Percentiles rank a stretch among this genome's conserved stretches.
phyloP scores from a whole-genome alignment of 129 eudicot species.

The Helianthus annuus region DNA sequence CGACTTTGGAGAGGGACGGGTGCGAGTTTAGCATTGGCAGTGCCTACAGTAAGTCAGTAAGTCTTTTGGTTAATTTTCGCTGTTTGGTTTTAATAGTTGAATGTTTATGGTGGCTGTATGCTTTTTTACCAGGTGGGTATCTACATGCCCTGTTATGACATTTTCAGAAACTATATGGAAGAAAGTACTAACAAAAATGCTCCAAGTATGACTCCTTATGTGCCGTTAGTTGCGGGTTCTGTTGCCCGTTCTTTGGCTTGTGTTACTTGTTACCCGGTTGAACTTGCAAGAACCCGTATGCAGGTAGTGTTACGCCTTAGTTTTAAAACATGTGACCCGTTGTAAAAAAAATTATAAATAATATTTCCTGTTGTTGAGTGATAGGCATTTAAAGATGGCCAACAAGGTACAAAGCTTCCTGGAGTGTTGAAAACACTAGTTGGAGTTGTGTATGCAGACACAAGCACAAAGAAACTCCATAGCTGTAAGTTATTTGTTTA shows the following conservation, averaged over 20 bases:
- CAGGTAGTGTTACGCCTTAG: slow-evolving; percentile 48
- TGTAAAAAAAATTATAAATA: background rate
- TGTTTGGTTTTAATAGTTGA: background rate
- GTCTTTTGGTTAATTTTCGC: slow-evolving; percentile 20
- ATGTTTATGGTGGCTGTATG: background rate
- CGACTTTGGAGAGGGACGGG: slow-evolving; percentile 91
- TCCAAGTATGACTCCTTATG: slow-evolving; percentile 61
- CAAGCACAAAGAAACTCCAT: slow-evolving; percentile 39
- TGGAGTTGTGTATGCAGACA: slow-evolving; percentile 51
- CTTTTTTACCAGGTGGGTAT: slow-evolving; percentile 71
- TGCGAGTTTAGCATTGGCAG: slow-evolving; percentile 87
- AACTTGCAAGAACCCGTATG: slow-evolving; percentile 97
- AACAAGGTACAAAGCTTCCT: slow-evolving; percentile 60
- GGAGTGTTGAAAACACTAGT: slow-evolving; percentile 74
- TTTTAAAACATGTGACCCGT: background rate
- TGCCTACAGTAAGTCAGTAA: slow-evolving; percentile 86
- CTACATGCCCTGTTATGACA: slow-evolving; percentile 85
- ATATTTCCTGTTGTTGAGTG: background rate
- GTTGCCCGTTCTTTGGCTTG: slow-evolving; percentile 86
- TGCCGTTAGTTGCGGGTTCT: slow-evolving; percentile 88
- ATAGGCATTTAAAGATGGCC: slow-evolving; percentile 72
- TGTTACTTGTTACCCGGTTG: slow-evolving; percentile 87
- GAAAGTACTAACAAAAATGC: slow-evolving; percentile 48
- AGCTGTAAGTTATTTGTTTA: slow-evolving; percentile 41
- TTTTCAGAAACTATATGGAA: slow-evolving; percentile 72